Conservation (phyloP, 805 yeast species). For the Myxozyma geophila region DNA sequence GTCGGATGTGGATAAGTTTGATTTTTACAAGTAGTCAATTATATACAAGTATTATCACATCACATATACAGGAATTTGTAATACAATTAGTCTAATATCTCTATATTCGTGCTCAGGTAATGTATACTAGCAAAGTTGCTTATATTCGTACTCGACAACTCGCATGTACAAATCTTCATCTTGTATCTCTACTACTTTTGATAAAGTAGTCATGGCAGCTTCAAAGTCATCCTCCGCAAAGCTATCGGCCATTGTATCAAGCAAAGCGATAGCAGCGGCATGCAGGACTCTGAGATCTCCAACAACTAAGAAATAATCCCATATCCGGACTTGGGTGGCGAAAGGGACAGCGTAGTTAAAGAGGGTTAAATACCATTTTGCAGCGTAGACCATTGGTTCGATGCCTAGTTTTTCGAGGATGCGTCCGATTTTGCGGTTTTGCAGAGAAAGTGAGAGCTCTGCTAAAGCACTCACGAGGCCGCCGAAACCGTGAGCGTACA, state of each 20-base stretch:
- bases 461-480: slow-evolving; percentile 30
- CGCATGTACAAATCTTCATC: slow-evolving; percentile 30
- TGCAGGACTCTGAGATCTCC: slow-evolving; percentile 24
- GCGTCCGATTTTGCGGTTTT: slow-evolving; percentile 13
- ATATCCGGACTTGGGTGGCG: slow-evolving; percentile 33
- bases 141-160: slow-evolving; percentile 23
- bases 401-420: slow-evolving; percentile 20
- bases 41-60: too few relatives aligned
- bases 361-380: slow-evolving; percentile 38
- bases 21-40: slow-evolving; percentile 76
- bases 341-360: slow-evolving; percentile 36
- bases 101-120: background rate
- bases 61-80: too few relatives aligned
- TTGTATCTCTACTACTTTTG: slow-evolving; percentile 14
- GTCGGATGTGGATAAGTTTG: slow-evolving; percentile 94
- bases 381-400: slow-evolving; percentile 34
- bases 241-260: slow-evolving; percentile 17
- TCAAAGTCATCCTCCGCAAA: slow-evolving; percentile 25
- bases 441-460: slow-evolving; percentile 14
- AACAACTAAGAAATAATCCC: slow-evolving; percentile 34
- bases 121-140: background rate
- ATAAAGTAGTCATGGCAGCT: slow-evolving; percentile 21
- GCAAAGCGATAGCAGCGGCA: slow-evolving; percentile 33
- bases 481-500: slow-evolving; percentile 30
- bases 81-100: background rate